Conservation (phyloP, 176 grass and related monocot genomes). For the Oryza australiensis region DNA sequence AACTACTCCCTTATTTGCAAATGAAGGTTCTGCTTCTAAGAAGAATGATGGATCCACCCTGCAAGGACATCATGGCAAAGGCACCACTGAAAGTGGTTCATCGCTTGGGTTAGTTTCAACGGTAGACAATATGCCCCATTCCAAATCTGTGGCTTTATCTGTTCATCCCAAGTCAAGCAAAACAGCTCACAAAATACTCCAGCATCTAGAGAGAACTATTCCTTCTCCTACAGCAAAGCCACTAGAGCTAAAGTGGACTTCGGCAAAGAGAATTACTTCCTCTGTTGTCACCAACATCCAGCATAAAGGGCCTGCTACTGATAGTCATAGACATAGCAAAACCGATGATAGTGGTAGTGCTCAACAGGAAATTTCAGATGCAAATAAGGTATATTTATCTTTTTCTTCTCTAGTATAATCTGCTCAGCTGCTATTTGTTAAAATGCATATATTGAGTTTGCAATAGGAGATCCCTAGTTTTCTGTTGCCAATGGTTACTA, state of each 20-base stretch:
- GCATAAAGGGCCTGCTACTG: constrained; percentile 18
- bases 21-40: background rate
- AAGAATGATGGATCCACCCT: constrained; percentile 30
- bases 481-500: background rate
- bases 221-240: constrained; percentile 54
- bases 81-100: constrained; percentile 31
- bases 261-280: constrained; percentile 27
- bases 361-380: constrained; percentile 38
- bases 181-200: constrained; percentile 67
- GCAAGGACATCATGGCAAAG: constrained; percentile 30
- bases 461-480: constrained; percentile 5
- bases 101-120: constrained; percentile 12
- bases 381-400: constrained; percentile 48
- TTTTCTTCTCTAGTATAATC: background rate
- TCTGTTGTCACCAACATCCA: constrained; percentile 30
- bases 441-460: background rate
- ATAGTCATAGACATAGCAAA: constrained; percentile 23
- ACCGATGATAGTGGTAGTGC: background rate
- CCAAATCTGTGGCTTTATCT: constrained; percentile 35
- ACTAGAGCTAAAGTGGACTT: constrained; percentile 35
- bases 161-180: constrained; percentile 66
- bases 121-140: constrained; percentile 34
- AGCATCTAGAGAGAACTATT: constrained; percentile 66
- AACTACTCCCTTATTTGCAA: constrained; percentile 22
- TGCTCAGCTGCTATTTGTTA: background rate